phyloP scores from a whole-genome alignment of 192 early-diverging fungal genomes.

The Backusella psychrophila region DNA sequence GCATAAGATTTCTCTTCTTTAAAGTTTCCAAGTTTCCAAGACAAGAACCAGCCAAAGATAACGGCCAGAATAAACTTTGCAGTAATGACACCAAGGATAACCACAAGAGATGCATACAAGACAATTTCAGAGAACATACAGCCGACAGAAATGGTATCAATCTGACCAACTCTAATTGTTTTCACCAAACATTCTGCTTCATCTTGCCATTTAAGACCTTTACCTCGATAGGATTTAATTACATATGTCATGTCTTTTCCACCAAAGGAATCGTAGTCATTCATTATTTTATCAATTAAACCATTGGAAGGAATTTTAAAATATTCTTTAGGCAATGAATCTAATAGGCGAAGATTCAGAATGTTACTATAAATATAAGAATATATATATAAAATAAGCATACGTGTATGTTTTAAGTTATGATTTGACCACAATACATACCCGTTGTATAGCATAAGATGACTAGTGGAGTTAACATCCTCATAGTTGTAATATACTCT shows the following conservation, averaged over 20 bases:
- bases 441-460: constrained; percentile 62
- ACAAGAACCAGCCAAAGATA: constrained; percentile 82
- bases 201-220: constrained; percentile 37
- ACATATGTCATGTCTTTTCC: constrained; percentile 55
- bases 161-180: constrained; percentile 70
- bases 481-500: constrained; percentile 56
- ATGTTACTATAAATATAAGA: constrained; percentile 27
- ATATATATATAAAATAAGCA: not conserved
- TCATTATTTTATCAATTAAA: constrained; percentile 24
- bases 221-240: constrained; percentile 44
- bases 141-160: constrained; percentile 78
- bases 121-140: constrained; percentile 78
- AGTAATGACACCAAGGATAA: constrained; percentile 63
- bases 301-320: constrained; percentile 22
- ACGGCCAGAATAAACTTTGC: constrained; percentile 74
- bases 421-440: constrained; percentile 9
- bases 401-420: not conserved
- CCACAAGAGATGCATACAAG: constrained; percentile 74
- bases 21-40: constrained; percentile 75
- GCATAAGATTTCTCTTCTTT: constrained; percentile 60
- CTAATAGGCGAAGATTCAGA: constrained; percentile 29
- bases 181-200: constrained; percentile 71
- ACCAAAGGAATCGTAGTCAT: constrained; percentile 6
- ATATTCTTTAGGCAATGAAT: constrained; percentile 28
- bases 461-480: constrained; percentile 46